A percentile compares a stretch with the other conserved stretches of the same genome.
Evolutionary conservation across 148 eudicot species (phyloP).

Genomic region (Cornus florida): DNA sequence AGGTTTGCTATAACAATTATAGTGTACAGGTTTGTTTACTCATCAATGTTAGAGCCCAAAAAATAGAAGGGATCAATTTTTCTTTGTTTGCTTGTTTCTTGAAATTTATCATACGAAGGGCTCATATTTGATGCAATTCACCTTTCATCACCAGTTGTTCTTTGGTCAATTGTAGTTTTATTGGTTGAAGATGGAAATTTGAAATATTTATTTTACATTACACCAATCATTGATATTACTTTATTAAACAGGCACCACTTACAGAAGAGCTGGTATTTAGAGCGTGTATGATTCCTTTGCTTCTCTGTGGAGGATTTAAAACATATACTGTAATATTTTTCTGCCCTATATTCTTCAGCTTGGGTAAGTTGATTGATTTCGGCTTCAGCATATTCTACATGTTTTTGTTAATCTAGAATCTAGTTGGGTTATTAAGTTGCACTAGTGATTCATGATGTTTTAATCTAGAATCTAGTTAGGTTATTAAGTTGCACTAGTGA

Average conservation of each 20-base stretch:
- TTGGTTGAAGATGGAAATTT: neutral
- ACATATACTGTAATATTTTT: constrained; percentile 59
- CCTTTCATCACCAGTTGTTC: neutral
- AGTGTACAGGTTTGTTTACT: no score
- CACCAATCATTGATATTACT: constrained; percentile 13
- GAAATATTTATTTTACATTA: neutral
- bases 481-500: neutral
- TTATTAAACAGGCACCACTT: constrained; percentile 71
- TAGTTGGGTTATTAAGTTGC: neutral
- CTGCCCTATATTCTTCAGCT: constrained; percentile 89
- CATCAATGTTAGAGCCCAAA: neutral
- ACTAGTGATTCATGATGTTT: neutral
- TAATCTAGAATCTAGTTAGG: neutral
- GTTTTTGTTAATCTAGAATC: neutral
- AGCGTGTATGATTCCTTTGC: constrained; percentile 97
- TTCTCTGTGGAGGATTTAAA: constrained; percentile 84
- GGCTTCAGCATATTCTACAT: neutral
- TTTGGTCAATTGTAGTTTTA: neutral
- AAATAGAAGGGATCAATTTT: neutral
- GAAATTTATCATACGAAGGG: constrained; percentile 1
- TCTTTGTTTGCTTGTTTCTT: neutral
- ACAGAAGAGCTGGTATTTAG: constrained; percentile 96
- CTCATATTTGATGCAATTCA: neutral
- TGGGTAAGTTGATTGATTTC: constrained; percentile 55
- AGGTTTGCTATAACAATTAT: neutral